Evolutionary conservation across 257 asterid genomes (phyloP), one percentile per base, ranked within the genome.

Genomic region (Plantago ovata): DNA sequence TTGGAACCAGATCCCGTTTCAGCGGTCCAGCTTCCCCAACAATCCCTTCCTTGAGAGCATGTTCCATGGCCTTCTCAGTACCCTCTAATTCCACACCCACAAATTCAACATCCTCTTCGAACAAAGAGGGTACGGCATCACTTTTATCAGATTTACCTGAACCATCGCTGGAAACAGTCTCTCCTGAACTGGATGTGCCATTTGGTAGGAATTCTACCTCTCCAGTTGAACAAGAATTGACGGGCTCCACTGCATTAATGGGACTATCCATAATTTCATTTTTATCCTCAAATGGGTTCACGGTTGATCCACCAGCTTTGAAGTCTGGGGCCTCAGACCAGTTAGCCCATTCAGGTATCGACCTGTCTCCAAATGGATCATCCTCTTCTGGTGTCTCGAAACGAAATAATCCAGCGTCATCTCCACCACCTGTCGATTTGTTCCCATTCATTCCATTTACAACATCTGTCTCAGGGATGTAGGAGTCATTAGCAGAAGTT

Each of bases 21-120:
- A 93, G 61, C 0, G 96, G 84, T 22, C 89, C 95, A 0, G 97
- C 96, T 77, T 89, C 97, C 57, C 95, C 97, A n/a, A 89, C 95
- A 36, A 86, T 84, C 54, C 99, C 97, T 69, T 93, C 99, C 73
- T 89, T 84, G 3, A 89, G 77, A 59, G 99, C 99, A 52, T 82
- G 95, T 61, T 85, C 95, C 95, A 84, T 85, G 44, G 95, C 88
- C 56, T 70, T 81, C 54, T 75, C 84, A 0, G 94, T 84, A 10
- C 97, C 96, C 71, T 86, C 99, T 48, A 84, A 57, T 73, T 89
- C 97, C 21, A 84, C 96, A 10, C 97, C 99, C 38, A 93, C 96
- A 68, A 93, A 93, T 76, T 93, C 95, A 15, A 86, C 96, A 36
- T 89, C 99, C 79, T 89, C 99, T 76, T 93, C 97, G 42, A 93